These are phyloP conservation scores for Kazachstania psychrophila DNA, from an alignment of 805 yeast species.

Conservation along the genomic window DNA sequence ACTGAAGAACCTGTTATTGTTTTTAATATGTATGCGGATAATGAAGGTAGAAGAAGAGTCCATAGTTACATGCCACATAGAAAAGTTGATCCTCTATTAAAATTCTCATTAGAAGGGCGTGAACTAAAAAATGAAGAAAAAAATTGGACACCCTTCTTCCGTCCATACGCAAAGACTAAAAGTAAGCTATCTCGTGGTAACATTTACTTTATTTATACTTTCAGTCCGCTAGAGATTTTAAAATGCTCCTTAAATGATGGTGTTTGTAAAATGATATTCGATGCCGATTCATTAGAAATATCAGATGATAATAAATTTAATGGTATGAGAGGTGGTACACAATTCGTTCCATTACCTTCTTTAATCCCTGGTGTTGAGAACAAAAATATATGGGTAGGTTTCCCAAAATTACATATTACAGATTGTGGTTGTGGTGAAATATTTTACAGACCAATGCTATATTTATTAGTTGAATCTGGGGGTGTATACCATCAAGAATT, in stretches of 20 bases:
- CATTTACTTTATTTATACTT: conserved; percentile 15
- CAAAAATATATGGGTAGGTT: conserved; percentile 17
- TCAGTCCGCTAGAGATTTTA: conserved; percentile 13
- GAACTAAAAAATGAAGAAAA: conserved; percentile 3
- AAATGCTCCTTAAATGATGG: conserved; percentile 19
- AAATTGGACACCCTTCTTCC: conserved; percentile 13
- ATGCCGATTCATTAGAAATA: conserved; percentile 7
- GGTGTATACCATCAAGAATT: conserved; percentile 16
- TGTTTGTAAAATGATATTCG: conserved; percentile 11
- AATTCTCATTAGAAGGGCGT: conserved; percentile 1
- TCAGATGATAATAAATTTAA: conserved; percentile 8
- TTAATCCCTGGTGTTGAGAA: conserved; percentile 10
- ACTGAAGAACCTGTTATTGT: conserved; percentile 8
- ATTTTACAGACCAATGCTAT: conserved; percentile 16
- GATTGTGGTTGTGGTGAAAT: conserved; percentile 15
- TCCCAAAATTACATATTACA: conserved; percentile 13
- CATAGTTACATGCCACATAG: conserved; percentile 8
- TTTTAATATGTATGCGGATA: conserved; percentile 5
- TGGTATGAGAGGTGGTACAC: conserved; percentile 20
- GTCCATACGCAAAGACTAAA: neutral
- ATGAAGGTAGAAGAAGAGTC: conserved; percentile 2
- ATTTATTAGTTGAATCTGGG: conserved; percentile 11
- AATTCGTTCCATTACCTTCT: conserved; percentile 13
- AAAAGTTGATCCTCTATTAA: neutral
- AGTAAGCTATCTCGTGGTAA: conserved; percentile 11